These are phyloP conservation scores for Urostyla sp. DNA, from an alignment of 73 alveolate genomes.

Conservation along the genomic window DNA sequence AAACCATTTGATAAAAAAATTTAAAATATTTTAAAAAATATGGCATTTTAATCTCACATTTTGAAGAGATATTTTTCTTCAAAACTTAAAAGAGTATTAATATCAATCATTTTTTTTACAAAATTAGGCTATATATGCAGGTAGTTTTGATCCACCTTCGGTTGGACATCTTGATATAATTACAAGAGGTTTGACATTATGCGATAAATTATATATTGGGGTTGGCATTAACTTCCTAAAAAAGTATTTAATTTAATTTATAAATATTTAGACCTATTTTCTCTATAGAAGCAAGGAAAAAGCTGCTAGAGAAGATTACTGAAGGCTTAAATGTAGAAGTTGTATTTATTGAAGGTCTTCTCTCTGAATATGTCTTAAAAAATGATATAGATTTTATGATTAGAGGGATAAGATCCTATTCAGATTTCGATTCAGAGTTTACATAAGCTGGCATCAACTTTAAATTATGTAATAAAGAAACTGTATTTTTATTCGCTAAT, in stretches of 20 bases:
- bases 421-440: slow-evolving; percentile 65
- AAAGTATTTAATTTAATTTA: not conserved
- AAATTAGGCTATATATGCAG: slow-evolving; percentile 73
- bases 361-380: slow-evolving; percentile 36
- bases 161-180: slow-evolving; percentile 69
- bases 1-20: too few relatives aligned
- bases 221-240: slow-evolving; percentile 39
- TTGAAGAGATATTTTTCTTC: too few relatives aligned
- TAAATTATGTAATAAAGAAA: slow-evolving; percentile 46
- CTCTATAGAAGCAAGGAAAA: slow-evolving; percentile 48
- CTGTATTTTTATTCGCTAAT: slow-evolving; percentile 61
- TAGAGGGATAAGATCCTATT: slow-evolving; percentile 61
- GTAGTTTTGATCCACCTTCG: slow-evolving; percentile 74
- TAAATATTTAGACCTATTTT: slow-evolving; percentile 40
- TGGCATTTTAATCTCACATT: too few relatives aligned
- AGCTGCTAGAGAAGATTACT: slow-evolving; percentile 55
- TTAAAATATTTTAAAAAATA: too few relatives aligned
- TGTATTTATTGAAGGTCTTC: slow-evolving; percentile 41
- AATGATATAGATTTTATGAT: slow-evolving; percentile 54
- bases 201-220: slow-evolving; percentile 62
- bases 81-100: too few relatives aligned
- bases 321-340: slow-evolving; percentile 14
- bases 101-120: too few relatives aligned
- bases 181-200: slow-evolving; percentile 50
- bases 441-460: slow-evolving; percentile 58